Evolutionary conservation across 208 protist species (phyloP), one percentile per base, ranked within the genome.

Genomic region (Trypanosoma cruzi): DNA sequence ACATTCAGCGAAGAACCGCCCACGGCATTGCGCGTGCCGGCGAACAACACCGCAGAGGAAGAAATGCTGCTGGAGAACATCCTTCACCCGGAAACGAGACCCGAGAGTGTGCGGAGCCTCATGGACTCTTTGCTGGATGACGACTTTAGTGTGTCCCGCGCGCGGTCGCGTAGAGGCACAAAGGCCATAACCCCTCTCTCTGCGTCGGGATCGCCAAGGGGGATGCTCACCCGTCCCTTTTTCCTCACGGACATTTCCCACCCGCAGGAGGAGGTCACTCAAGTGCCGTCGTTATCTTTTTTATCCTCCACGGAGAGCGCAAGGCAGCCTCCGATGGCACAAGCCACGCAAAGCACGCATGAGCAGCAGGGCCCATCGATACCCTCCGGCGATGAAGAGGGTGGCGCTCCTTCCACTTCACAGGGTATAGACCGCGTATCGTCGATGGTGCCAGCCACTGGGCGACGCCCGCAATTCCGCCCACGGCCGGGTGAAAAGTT

Each of bases 41-140:
- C 11, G 8, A 10, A 37, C n/a, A 40, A 40, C 32, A 46, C 32
- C 52, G 55, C 24, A 13, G 37, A 49, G 24, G 67, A 66, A 0
- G 67, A 72, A 32, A 34, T 37, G 4, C 36, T 72, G 36, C 26
- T 72, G 11, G 67, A 72, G 34, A 65, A 34, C 40, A 64, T 72
- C 37, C 2, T 72, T 46, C 20, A 37, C 31, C 20, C 67, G 36
- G 58, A 72, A 22, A 16, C 13, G 16, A 44, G 49, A 31, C 20
- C 31, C 29, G 46, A 44, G 6, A 50, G 58, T 50, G 32, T 36
- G 2, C 56, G n/a, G 46, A 64, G 29, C 49, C 34, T 24, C 4
- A 62, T 50, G 1, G 44, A 48, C 20, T 49, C 53, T 3, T 14
- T 52, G 22, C 32, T 34, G 22, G 64, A 75, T 29, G 56, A 64